Evolutionary conservation across 2,329 filamentous ascomycete species (phyloP), one percentile per base, ranked within the genome.

Genomic region (Botryotinia narcissicola): DNA sequence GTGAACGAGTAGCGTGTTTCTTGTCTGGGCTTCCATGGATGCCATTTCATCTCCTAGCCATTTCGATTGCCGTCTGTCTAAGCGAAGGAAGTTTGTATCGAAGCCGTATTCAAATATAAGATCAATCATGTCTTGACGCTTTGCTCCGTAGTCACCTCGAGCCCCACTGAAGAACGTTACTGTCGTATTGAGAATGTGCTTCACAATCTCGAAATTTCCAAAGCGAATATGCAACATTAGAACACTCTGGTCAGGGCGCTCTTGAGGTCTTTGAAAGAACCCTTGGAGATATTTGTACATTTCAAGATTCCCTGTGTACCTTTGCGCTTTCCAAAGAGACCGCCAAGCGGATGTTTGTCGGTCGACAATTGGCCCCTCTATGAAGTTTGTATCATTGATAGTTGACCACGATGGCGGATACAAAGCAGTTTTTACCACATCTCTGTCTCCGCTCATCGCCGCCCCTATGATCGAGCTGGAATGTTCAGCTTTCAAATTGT

Each of bases 321-420:
- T 51, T n/a, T 51, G 48, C 25, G 48, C 48, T 51, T 14, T 6
- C 12, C 0, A 14, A 14, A 51, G 22, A 8, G 2, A 29, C 7
- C 2, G 12, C 32, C 10, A 2, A 7, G 16, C 3, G 6, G 20
- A 29, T 46, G 22, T 9, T 18, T 8, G 4, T n/a, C 16, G 5
- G 9, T 29, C 3, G 32, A 63, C 40, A n/a, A 71, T 72, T 29
- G 35, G 20, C 29, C 75, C n/a, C 42, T 69, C 68, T 10, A 57
- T 12, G 46, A 75, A 70, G 10, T 71, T 57, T 4, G 63, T 63
- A 37, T 51, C 73, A 25, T 72, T 29, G 8, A 61, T 12, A 16
- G 22, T 51, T 22, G 67, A 29, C 3, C 73, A 64, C 42, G 75
- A 75, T 29, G 73, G 73, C 22, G 73, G 71, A 44, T 73, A 76